Conservation (phyloP, 2,329 filamentous ascomycete genomes). For the Thelonectria discophora region DNA sequence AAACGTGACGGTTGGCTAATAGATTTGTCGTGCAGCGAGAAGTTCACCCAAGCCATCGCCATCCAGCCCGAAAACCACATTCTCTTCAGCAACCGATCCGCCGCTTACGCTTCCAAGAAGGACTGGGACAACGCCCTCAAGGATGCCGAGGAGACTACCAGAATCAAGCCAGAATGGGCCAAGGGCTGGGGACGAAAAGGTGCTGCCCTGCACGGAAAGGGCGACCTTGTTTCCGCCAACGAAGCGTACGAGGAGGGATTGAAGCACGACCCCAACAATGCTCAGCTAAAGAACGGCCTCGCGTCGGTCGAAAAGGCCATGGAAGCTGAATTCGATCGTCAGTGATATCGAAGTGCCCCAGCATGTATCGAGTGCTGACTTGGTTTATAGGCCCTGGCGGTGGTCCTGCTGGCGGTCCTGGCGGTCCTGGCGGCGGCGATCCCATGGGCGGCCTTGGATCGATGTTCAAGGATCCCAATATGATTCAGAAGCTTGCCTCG, state of each 20-base stretch:
- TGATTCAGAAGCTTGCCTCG: slow-evolving; percentile 87
- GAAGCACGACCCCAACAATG: slow-evolving; percentile 90
- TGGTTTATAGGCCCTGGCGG: slow-evolving; percentile 8
- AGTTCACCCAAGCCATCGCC: slow-evolving; percentile 93
- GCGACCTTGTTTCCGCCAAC: slow-evolving; percentile 83
- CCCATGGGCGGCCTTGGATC: slow-evolving; percentile 80
- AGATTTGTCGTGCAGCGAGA: slow-evolving; percentile 67
- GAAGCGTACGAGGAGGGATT: slow-evolving; percentile 96
- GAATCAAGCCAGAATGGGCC: slow-evolving; percentile 97
- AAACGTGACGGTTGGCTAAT: slow-evolving; percentile 27
- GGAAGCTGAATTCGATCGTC: slow-evolving; percentile 61
- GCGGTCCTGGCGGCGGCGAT: slow-evolving; percentile 60
- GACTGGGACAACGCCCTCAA: slow-evolving; percentile 85
- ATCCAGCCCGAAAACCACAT: slow-evolving; percentile 92
- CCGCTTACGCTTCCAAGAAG: slow-evolving; percentile 85
- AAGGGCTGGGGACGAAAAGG: slow-evolving; percentile 97
- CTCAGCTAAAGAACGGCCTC: slow-evolving; percentile 89
- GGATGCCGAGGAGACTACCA: slow-evolving; percentile 92
- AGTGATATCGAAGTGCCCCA: not conserved
- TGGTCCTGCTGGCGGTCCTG: slow-evolving; percentile 41
- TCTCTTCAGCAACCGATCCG: slow-evolving; percentile 97
- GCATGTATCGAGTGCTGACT: slow-evolving; percentile 13
- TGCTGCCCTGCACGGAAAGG: slow-evolving; percentile 85
- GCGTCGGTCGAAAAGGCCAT: slow-evolving; percentile 88
- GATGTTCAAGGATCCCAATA: slow-evolving; percentile 93